Conservation (phyloP, 768 basidiomycete genomes). For the Lentinula guzmanii region DNA sequence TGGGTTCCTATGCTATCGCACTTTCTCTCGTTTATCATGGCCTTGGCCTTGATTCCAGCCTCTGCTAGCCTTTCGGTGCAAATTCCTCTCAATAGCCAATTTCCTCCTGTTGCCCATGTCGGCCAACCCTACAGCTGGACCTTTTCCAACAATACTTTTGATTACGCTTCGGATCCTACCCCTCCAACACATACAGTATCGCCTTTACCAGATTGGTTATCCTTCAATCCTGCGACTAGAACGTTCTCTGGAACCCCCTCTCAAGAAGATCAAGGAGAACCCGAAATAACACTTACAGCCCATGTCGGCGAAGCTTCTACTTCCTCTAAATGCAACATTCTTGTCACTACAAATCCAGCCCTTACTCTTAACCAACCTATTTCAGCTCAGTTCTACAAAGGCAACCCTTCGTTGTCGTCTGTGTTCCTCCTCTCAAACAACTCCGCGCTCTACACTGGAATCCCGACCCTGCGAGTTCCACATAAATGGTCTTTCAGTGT, state of each 20-base stretch:
- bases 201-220: slow-evolving; percentile 68
- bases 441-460: slow-evolving; percentile 47
- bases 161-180: slow-evolving; percentile 33
- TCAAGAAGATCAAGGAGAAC: slow-evolving; percentile 54
- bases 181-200: slow-evolving; percentile 45
- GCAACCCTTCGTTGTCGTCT: slow-evolving; percentile 67
- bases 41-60: slow-evolving; percentile 27
- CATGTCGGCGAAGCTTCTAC: slow-evolving; percentile 44
- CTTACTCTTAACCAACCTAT: slow-evolving; percentile 52
- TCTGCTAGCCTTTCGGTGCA: slow-evolving; percentile 45
- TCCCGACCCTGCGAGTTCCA: slow-evolving; percentile 67
- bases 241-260: slow-evolving; percentile 71
- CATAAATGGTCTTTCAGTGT: slow-evolving; percentile 87
- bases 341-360: slow-evolving; percentile 45
- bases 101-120: slow-evolving; percentile 72
- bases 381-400: slow-evolving; percentile 51
- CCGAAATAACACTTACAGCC: slow-evolving; percentile 58
- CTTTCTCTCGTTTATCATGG: slow-evolving; percentile 50
- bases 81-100: slow-evolving; percentile 64
- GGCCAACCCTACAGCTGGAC: slow-evolving; percentile 63
- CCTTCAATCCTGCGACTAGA: slow-evolving; percentile 53
- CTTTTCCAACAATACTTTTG: slow-evolving; percentile 62
- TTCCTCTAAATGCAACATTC: slow-evolving; percentile 48
- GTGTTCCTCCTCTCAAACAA: slow-evolving; percentile 59
- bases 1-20: slow-evolving; percentile 39